These are phyloP conservation scores for Penicillium flavigenum DNA, from an alignment of 495 filamentous ascomycete genomes.

Conservation along the genomic window DNA sequence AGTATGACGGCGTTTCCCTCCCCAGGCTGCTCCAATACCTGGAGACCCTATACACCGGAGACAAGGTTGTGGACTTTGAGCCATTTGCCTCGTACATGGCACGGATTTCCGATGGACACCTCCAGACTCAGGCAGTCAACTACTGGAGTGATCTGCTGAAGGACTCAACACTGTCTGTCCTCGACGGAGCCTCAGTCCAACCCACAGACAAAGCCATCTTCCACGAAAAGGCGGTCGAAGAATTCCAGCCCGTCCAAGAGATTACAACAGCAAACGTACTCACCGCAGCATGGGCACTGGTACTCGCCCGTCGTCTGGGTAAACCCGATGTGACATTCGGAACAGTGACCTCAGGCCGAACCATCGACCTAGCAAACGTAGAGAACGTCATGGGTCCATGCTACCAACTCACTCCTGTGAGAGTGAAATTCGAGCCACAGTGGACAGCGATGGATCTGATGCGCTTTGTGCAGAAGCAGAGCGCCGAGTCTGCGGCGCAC, in stretches of 20 bases:
- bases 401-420: conserved; percentile 38
- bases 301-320: conserved; percentile 51
- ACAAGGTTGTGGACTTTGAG: conserved; percentile 26
- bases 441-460: conserved; percentile 42
- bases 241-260: conserved; percentile 42
- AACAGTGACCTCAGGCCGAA: conserved; percentile 52
- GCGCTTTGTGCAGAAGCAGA: conserved; percentile 34
- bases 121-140: conserved; percentile 22
- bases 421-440: conserved; percentile 31
- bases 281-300: conserved; percentile 62
- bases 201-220: conserved; percentile 41
- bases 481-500: conserved; percentile 28
- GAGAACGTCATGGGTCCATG: conserved; percentile 49
- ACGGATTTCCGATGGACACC: conserved; percentile 13
- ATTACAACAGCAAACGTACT: conserved; percentile 58
- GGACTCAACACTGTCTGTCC: conserved; percentile 50
- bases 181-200: conserved; percentile 34
- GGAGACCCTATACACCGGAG: conserved; percentile 42
- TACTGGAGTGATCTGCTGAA: conserved; percentile 56
- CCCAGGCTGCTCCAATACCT: conserved; percentile 55
- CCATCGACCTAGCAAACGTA: conserved; percentile 42
- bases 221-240: conserved; percentile 40
- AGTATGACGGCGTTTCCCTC: conserved; percentile 67
- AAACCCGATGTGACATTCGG: conserved; percentile 60
- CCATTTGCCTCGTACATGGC: conserved; percentile 57